These are phyloP conservation scores for Farysia itapuensis DNA, from an alignment of 1,284 basidiomycete species.

Conservation along the genomic window DNA sequence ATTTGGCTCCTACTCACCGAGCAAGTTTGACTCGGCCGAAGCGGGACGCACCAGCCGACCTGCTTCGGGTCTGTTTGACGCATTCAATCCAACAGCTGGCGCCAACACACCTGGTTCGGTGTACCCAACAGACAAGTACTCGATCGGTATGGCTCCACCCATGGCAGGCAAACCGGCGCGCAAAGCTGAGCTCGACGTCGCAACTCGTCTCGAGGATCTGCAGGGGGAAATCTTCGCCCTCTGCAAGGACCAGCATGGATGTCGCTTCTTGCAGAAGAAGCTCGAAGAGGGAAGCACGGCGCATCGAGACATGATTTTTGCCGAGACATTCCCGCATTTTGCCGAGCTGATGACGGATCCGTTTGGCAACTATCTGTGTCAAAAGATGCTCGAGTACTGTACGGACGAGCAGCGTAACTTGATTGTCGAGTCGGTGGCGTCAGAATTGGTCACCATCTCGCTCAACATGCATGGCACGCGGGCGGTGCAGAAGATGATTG, in stretches of 20 bases:
- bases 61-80: constrained; percentile 47
- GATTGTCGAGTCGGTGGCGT: constrained; percentile 95
- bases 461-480: constrained; percentile 99
- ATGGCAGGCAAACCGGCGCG: constrained; percentile 58
- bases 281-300: constrained; percentile 84
- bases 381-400: constrained; percentile 95
- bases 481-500: constrained; percentile 99
- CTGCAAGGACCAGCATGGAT: constrained; percentile 99
- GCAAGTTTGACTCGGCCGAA: constrained; percentile 22
- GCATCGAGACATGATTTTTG: constrained; percentile 93
- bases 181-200: constrained; percentile 79
- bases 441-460: constrained; percentile 95
- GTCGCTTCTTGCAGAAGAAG: constrained; percentile 98
- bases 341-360: constrained; percentile 99
- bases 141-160: constrained; percentile 24
- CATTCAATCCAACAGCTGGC: constrained; percentile 38
- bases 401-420: constrained; percentile 96
- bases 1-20: constrained; percentile 39
- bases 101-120: constrained; percentile 29
- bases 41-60: constrained; percentile 33
- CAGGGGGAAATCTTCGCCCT: constrained; percentile 85
- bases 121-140: constrained; percentile 37
- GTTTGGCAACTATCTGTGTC: constrained; percentile 98
- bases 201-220: constrained; percentile 91
- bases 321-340: constrained; percentile 96